Conservation (phyloP, 164 flowering plant genomes). For the Tetrastigma voinierianum region DNA sequence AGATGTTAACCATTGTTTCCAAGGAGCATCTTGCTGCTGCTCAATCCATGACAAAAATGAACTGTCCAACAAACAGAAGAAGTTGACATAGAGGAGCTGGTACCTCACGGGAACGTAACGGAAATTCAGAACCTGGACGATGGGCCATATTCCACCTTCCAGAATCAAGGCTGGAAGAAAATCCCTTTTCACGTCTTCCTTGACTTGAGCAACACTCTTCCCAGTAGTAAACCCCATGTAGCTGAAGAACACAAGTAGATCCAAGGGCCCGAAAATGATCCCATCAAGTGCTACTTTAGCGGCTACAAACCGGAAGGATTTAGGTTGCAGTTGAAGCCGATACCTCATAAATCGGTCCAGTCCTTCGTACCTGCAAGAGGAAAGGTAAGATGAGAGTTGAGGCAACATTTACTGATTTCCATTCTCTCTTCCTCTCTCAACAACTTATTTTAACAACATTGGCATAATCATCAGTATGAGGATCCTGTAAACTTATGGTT, state of each 20-base stretch:
- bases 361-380: conserved; percentile 71
- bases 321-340: conserved; percentile 51
- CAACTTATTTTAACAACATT: too few relatives aligned
- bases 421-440: not conserved
- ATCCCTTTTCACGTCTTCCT: conserved; percentile 87
- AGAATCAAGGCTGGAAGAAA: conserved; percentile 71
- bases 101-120: conserved; percentile 77
- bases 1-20: conserved; percentile 39
- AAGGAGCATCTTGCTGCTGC: conserved; percentile 81
- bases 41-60: conserved; percentile 66
- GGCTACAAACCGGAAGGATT: conserved; percentile 66
- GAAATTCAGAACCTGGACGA: conserved; percentile 76
- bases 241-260: conserved; percentile 69
- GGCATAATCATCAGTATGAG: too few relatives aligned
- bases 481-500: too few relatives aligned
- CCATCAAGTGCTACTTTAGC: conserved; percentile 81
- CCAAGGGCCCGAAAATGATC: conserved; percentile 75
- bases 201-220: conserved; percentile 63
- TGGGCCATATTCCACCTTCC: conserved; percentile 87
- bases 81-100: conserved; percentile 86
- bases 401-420: not conserved
- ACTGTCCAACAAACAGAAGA: conserved; percentile 87
- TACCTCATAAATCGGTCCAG: conserved; percentile 61
- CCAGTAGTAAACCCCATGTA: conserved; percentile 87
- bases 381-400: not conserved